Evolutionary conservation across 2,329 filamentous ascomycete genomes (phyloP), one percentile per base, ranked within the genome.

Genomic region (Apiospora saccharicola): DNA sequence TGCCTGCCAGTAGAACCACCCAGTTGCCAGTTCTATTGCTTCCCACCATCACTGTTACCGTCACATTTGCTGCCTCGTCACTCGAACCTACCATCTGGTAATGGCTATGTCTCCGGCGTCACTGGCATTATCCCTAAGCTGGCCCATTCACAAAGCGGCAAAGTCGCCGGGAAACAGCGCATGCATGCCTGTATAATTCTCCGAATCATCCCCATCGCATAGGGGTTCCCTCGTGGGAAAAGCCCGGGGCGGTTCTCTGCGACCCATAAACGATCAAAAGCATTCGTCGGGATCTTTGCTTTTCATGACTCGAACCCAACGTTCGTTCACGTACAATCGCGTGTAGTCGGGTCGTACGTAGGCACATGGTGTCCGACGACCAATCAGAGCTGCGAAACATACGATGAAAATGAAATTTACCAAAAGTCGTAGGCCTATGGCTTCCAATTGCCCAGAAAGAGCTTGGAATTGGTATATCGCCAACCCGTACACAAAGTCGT

Each of bases 261-360:
- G 30, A 22, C 53, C 53, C 53, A 37, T 61, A 51, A 51, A 41
- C 7, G 49, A 51, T 51, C 49, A 51, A 51, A 22, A 24, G 49
- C 53, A 61, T 14, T 61, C 30, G 6, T 61, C 53, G 30, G 30
- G 30, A 10, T 37, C 22, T 61, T 37, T 61, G 22, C 57, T 41
- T 64, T 41, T n/a, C 57, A 64, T 64, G 57, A n/a, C 57, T 41
- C 57, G 22, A 64, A 13, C 57, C 34, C 53, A 61, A 34, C 53
- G 53, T 14, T 34, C 22, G 8, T 8, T 37, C 53, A 61, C 30
- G 16, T 30, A 1, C n/a, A n/a, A n/a, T 22, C 37, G 53, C 19
- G 7, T 22, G 30, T 22, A 37, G 37, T 37, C 26, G 26, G 19
- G 53, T 16, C 16, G 34, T 57, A 13, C 14, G 26, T 24, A 30